Percentiles rank a stretch among this genome's conserved stretches.
phyloP scores from a whole-genome alignment of 2,329 filamentous ascomycete species.

The Colletotrichum tamarilloi region DNA sequence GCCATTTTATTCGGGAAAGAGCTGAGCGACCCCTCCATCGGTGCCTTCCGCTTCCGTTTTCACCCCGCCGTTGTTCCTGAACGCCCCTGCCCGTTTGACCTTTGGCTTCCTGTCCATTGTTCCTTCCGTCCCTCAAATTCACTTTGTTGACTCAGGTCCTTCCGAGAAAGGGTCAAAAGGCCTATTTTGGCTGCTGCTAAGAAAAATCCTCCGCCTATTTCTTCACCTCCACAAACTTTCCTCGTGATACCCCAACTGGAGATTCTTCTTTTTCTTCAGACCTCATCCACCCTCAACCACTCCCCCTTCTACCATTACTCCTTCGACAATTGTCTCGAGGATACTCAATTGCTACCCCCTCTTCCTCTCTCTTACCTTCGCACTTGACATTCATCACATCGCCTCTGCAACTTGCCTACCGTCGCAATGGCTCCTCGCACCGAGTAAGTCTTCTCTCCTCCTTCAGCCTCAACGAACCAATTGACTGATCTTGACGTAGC shows the following conservation, averaged over 20 bases:
- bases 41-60: conserved; percentile 20
- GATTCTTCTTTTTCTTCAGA: conserved; percentile 5
- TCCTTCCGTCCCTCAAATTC: conserved; percentile 19
- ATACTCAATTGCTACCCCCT: not conserved
- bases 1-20: conserved; percentile 16
- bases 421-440: conserved; percentile 54
- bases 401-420: conserved; percentile 18
- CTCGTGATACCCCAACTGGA: conserved; percentile 6
- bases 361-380: not conserved
- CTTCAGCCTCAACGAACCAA: not conserved
- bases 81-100: not conserved
- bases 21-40: conserved; percentile 25
- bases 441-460: conserved; percentile 52
- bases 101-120: not conserved
- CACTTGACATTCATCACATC: not conserved
- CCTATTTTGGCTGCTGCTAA: not conserved
- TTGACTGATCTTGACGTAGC: conserved; percentile 50
- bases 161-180: not conserved
- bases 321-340: not conserved
- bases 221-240: not conserved
- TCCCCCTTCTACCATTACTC: not conserved
- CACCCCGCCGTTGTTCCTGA: conserved; percentile 26
- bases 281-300: not conserved
- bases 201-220: no score
- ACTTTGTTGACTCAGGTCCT: not conserved